Conservation (phyloP, 805 yeast genomes). For the Osmozyma mogii region DNA sequence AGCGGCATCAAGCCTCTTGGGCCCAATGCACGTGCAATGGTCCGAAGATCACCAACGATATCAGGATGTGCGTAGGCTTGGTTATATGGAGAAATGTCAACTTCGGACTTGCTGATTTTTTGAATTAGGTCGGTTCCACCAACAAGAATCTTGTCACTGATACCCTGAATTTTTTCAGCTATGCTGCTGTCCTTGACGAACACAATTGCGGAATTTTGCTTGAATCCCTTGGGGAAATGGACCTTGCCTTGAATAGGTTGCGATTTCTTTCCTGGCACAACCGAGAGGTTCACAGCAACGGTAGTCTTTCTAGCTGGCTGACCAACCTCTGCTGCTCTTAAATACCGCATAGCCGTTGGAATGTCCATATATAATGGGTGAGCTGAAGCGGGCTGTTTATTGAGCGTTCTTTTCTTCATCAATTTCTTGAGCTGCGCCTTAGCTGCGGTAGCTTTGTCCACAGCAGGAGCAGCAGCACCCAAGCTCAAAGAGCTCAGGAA, state of each 20-base stretch:
- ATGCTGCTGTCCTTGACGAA: conserved; percentile 53
- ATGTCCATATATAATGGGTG: conserved; percentile 67
- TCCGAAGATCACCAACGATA: conserved; percentile 51
- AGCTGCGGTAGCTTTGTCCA: too few relatives aligned
- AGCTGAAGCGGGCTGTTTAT: too few relatives aligned
- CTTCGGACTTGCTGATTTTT: conserved; percentile 42
- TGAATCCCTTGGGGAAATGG: conserved; percentile 64
- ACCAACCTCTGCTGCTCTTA: conserved; percentile 90
- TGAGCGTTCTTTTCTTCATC: too few relatives aligned
- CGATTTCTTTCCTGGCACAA: conserved; percentile 69
- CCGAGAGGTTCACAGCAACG: conserved; percentile 50
- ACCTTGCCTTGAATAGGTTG: conserved; percentile 67
- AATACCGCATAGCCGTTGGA: conserved; percentile 62
- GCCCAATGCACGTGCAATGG: conserved; percentile 75
- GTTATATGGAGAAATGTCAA: conserved; percentile 49
- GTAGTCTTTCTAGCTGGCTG: conserved; percentile 65
- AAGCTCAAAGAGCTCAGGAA: too few relatives aligned
- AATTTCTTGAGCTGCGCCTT: too few relatives aligned
- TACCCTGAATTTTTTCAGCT: conserved; percentile 43
- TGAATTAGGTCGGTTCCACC: conserved; percentile 72
- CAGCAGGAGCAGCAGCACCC: too few relatives aligned
- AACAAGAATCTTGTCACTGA: conserved; percentile 48
- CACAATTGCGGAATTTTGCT: conserved; percentile 56
- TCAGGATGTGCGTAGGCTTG: conserved; percentile 84
- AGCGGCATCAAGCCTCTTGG: conserved; percentile 87